Percentiles rank a stretch among this genome's conserved stretches.
Conservation (phyloP, 2,329 filamentous ascomycete species). For the Talaromyces funiculosus region DNA sequence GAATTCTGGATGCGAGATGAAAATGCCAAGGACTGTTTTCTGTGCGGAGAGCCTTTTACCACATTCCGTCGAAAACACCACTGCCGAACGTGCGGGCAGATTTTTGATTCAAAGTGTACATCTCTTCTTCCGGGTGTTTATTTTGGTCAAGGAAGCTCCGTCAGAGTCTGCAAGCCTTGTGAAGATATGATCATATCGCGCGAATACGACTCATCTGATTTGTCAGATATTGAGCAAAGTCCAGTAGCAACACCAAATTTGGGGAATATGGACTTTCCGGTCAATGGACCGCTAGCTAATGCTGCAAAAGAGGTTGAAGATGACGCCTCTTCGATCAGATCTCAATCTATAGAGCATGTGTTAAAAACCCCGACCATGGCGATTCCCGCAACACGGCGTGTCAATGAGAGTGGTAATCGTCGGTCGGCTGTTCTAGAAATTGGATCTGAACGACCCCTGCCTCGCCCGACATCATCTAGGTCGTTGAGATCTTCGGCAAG, state of each 20-base stretch:
- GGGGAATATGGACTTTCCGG: constrained; percentile 34
- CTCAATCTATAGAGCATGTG: constrained; percentile 43
- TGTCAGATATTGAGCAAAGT: constrained; percentile 67
- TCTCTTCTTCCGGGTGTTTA: constrained; percentile 79
- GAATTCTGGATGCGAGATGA: constrained; percentile 99
- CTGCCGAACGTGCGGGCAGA: constrained; percentile 91
- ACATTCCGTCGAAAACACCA: constrained; percentile 96
- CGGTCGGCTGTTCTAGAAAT: constrained; percentile 87
- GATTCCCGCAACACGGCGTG: constrained; percentile 58
- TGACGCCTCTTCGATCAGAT: constrained; percentile 42
- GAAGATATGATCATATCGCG: constrained; percentile 85
- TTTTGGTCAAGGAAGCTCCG: constrained; percentile 77
- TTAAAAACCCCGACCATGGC: constrained; percentile 56
- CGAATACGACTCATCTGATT: constrained; percentile 86
- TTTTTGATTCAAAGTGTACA: constrained; percentile 95
- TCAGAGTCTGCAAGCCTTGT: constrained; percentile 90
- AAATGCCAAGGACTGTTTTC: constrained; percentile 94
- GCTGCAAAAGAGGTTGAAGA: constrained; percentile 41
- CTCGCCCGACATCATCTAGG: constrained; percentile 86
- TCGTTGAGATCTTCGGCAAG: constrained; percentile 70
- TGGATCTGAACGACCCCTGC: constrained; percentile 68
- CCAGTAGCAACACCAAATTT: constrained; percentile 55
- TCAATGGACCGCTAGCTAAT: constrained; percentile 47
- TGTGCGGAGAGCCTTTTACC: constrained; percentile 82
- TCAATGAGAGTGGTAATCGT: constrained; percentile 72